A percentile compares a stretch with the other conserved stretches of the same genome.
Evolutionary conservation across 1,139 yeast species (phyloP).

Genomic region (Pichia sp.): DNA sequence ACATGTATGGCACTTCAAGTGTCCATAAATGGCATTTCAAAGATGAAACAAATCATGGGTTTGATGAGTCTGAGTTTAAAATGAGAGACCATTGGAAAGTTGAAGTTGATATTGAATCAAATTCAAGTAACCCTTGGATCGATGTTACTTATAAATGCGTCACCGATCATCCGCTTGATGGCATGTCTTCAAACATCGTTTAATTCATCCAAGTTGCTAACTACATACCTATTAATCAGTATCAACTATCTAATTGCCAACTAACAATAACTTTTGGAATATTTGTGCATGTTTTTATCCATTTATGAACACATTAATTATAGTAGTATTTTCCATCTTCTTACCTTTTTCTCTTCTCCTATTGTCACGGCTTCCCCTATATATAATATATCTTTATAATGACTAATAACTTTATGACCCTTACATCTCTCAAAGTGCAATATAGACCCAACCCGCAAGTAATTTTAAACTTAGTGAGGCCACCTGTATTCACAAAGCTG

Average conservation of each 20-base stretch:
- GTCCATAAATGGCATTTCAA: slow-evolving; percentile 40
- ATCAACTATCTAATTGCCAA: background rate
- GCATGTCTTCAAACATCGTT: slow-evolving; percentile 1
- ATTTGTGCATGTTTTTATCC: too few relatives aligned
- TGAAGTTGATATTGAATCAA: slow-evolving; percentile 46
- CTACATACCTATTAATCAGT: too few relatives aligned
- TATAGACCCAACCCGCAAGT: too few relatives aligned
- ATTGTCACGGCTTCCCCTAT: too few relatives aligned
- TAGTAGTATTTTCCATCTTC: background rate
- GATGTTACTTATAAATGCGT: slow-evolving; percentile 40
- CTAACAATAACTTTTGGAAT: background rate
- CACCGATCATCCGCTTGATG: slow-evolving; percentile 1
- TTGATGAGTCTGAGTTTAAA: slow-evolving; percentile 39
- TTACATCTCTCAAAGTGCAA: background rate
- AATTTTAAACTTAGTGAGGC: too few relatives aligned
- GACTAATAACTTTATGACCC: background rate
- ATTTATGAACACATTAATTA: background rate
- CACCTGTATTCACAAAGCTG: background rate
- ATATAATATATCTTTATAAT: background rate
- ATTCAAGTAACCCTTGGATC: slow-evolving; percentile 48
- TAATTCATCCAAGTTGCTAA: background rate
- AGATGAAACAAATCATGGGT: slow-evolving; percentile 50
- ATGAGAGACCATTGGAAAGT: slow-evolving; percentile 49
- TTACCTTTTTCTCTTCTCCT: background rate
- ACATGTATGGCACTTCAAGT: slow-evolving; percentile 25